Conservation (phyloP, 306 rosid species). For the Glycine latifolia region DNA sequence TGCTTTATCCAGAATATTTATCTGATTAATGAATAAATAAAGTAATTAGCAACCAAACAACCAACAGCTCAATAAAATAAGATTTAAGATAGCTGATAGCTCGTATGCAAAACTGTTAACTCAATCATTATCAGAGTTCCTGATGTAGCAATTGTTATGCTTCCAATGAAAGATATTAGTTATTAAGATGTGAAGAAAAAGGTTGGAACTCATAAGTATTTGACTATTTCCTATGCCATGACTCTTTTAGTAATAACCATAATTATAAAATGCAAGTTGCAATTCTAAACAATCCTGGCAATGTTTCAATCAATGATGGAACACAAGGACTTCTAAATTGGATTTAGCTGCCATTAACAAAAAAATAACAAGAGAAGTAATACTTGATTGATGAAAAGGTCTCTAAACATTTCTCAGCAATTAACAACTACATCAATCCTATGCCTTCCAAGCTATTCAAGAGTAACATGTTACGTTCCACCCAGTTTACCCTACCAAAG, state of each 20-base stretch:
- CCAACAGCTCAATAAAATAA: background rate
- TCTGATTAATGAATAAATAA: slow-evolving; percentile 57
- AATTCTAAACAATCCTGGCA: too few relatives aligned
- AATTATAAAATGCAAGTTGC: too few relatives aligned
- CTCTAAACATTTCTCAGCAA: slow-evolving; percentile 98
- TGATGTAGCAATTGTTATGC: background rate
- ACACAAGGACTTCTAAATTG: too few relatives aligned
- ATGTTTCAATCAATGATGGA: too few relatives aligned
- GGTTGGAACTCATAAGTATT: background rate
- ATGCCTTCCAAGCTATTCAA: slow-evolving; percentile 99
- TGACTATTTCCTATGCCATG: background rate
- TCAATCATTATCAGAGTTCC: slow-evolving; percentile 8
- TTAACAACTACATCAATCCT: slow-evolving; percentile 97
- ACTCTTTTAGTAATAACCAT: too few relatives aligned
- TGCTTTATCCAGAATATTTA: slow-evolving; percentile 95
- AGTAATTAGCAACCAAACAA: slow-evolving; percentile 43
- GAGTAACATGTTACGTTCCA: slow-evolving; percentile 72
- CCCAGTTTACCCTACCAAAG: slow-evolving; percentile 87
- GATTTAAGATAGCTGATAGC: background rate
- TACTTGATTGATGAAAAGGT: slow-evolving; percentile 98
- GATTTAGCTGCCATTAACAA: too few relatives aligned
- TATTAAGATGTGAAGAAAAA: background rate
- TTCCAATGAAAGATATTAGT: background rate
- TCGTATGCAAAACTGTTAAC: background rate
- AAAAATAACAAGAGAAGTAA: too few relatives aligned